Base-by-base conservation (phyloP, 2,329 filamentous ascomycete genomes). In the Cladophialophora bantiana region DNA sequence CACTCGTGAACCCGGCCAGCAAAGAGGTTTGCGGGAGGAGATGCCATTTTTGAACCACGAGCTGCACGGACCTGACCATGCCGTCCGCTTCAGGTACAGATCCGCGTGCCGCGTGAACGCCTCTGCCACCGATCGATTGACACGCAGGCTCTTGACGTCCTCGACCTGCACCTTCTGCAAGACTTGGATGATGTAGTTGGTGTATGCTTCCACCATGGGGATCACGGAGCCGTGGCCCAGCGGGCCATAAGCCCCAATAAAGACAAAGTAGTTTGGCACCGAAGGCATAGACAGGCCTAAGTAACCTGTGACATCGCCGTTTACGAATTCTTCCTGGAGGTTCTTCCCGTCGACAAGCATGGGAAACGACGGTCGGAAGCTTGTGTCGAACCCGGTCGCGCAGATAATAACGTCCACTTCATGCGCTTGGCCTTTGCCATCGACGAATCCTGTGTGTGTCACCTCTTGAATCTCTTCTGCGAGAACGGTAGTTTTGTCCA, bases 401-500 rank as follows among this genome's bases (percentile, higher is more conserved):
- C 68, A 68, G n/a, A 74, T 64, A 2, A 75, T 58, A 1, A 72
- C 61, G 45, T 75, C 73, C 10, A 74, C 66, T 42, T 72, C 70
- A 53, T 73, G 62, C 26, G 64, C 50, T 2, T 52, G 35, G 6
- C 65, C 65, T 6, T 54, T 31, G 5, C 18, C 35, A 36, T 57
- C 57, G n/a, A 63, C 48, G 54, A 65, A 67, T 2, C 65, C 68
- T 7, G 40, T 60, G 4, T 38, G 10, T 1, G 64, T 69, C 15
- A 69, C 60, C 6, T 35, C 34, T 13, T 61, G 40, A 36, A 69
- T 56, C 32, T 64, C 59, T 32, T 58, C 55, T 80, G 40, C n/a
- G 70, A 89, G 85, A 68, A 86, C 88, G 13, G 83, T 81, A 13
- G 89, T 87, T 58, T 90, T 89, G 3, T 84, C 82, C 68, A 86